Evolutionary conservation across 768 basidiomycete genomes (phyloP).

Genomic region (Rhodocollybia butyracea): DNA sequence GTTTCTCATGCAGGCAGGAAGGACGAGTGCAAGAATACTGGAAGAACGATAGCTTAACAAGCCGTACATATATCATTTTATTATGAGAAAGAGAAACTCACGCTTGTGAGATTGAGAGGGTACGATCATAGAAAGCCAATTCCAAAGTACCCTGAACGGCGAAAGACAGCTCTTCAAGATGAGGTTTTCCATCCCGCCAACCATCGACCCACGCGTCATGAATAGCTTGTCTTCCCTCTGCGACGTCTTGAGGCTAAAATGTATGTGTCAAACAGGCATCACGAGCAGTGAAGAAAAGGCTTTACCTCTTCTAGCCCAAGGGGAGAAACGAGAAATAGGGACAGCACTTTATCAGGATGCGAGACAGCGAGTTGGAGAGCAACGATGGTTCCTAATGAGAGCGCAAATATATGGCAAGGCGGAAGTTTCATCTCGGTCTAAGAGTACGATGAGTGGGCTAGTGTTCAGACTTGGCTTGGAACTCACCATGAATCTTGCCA

Average conservation of each 20-base stretch:
- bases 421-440: conserved; percentile 25
- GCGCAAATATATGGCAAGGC: conserved; percentile 24
- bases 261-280: too few relatives aligned
- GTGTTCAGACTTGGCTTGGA: background rate
- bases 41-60: background rate
- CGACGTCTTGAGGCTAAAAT: conserved; percentile 9
- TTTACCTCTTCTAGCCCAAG: conserved; percentile 22
- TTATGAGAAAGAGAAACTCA: background rate
- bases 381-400: conserved; percentile 22
- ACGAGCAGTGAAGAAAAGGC: too few relatives aligned
- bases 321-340: conserved; percentile 23
- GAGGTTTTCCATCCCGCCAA: background rate
- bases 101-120: conserved; percentile 1
- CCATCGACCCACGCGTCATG: conserved; percentile 9
- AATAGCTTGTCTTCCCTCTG: conserved; percentile 13
- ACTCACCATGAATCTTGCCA: conserved; percentile 24
- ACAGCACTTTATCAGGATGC: conserved; percentile 19
- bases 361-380: conserved; percentile 20
- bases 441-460: background rate
- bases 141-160: conserved; percentile 12
- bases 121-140: conserved; percentile 8
- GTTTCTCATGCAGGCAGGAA: background rate
- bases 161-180: conserved; percentile 6
- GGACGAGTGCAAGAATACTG: background rate
- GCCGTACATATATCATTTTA: too few relatives aligned